These are phyloP conservation scores for Rutstroemia sp. DNA, from an alignment of 2,329 filamentous ascomycete genomes.

Conservation along the genomic window DNA sequence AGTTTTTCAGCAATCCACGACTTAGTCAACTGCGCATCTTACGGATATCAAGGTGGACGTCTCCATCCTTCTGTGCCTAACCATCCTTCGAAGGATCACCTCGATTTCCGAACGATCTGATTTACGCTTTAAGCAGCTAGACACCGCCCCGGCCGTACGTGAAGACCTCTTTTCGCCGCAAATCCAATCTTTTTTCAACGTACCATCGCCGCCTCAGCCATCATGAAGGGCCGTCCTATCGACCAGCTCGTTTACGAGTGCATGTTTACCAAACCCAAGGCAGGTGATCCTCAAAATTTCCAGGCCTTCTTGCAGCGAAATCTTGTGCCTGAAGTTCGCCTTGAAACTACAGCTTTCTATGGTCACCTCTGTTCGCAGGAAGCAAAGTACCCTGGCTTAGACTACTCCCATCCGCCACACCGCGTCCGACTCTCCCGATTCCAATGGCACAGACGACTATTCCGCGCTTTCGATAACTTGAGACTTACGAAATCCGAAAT, in stretches of 20 bases:
- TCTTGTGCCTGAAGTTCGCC: conserved; percentile 66
- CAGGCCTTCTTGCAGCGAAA: conserved; percentile 60
- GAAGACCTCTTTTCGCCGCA: background rate
- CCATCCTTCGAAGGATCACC: conserved; percentile 5
- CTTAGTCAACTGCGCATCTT: background rate
- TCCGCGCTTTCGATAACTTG: conserved; percentile 66
- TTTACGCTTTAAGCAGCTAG: background rate
- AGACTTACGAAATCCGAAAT: conserved; percentile 65
- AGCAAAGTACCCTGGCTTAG: conserved; percentile 73
- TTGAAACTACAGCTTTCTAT: conserved; percentile 67
- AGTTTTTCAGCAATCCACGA: background rate
- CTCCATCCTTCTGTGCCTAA: background rate
- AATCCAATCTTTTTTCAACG: conserved; percentile 1
- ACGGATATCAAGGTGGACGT: background rate
- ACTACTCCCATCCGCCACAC: conserved; percentile 68
- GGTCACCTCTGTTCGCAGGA: conserved; percentile 72
- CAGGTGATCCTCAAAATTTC: conserved; percentile 65
- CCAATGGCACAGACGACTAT: conserved; percentile 68
- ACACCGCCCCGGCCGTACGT: background rate
- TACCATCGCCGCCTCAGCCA: conserved; percentile 3
- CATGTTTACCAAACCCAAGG: conserved; percentile 63
- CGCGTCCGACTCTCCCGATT: conserved; percentile 71
- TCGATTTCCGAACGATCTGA: background rate
- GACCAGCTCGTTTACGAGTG: conserved; percentile 67
- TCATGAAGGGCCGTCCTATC: conserved; percentile 62